These are phyloP conservation scores for Phytophthora pluvialis DNA, from an alignment of 352 stramenopile genomes.

Conservation along the genomic window DNA sequence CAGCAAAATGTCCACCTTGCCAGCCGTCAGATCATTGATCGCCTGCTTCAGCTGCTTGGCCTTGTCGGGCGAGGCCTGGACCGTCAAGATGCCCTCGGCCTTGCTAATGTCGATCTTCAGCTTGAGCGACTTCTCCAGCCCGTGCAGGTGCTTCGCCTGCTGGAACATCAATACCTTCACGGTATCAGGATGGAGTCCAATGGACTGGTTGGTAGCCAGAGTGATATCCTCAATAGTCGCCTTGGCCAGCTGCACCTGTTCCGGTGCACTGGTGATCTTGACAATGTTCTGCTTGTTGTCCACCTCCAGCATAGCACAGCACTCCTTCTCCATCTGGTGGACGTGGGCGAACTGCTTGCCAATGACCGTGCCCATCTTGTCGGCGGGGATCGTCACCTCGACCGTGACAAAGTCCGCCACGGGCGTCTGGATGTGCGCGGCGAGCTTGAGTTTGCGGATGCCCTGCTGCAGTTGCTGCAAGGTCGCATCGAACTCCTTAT, in stretches of 20 bases:
- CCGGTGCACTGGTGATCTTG: conserved; percentile 57
- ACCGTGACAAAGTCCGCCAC: conserved; percentile 57
- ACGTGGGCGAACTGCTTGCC: conserved; percentile 68
- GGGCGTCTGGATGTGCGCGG: conserved; percentile 40
- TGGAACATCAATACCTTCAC: conserved; percentile 82
- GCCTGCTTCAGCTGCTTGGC: conserved; percentile 57
- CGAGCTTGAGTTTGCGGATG: conserved; percentile 62
- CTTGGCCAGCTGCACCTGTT: conserved; percentile 49
- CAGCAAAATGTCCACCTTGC: conserved; percentile 65
- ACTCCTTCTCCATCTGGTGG: conserved; percentile 65
- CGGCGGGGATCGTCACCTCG: conserved; percentile 58
- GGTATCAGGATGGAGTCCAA: conserved; percentile 80
- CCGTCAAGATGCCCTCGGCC: conserved; percentile 67
- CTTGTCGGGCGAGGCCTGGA: conserved; percentile 57
- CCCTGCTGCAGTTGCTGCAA: conserved; percentile 57
- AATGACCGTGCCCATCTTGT: conserved; percentile 72
- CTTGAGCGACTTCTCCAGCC: conserved; percentile 60
- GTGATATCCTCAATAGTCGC: conserved; percentile 72
- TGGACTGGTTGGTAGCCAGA: conserved; percentile 63
- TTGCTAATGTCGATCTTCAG: conserved; percentile 80
- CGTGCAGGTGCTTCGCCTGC: conserved; percentile 75
- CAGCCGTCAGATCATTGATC: conserved; percentile 59
- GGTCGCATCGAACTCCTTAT: conserved; percentile 56
- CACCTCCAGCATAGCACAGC: conserved; percentile 67
- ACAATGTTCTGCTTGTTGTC: conserved; percentile 63